Base-by-base conservation (phyloP, 768 basidiomycete genomes). In the Flagelloscypha sp. region DNA sequence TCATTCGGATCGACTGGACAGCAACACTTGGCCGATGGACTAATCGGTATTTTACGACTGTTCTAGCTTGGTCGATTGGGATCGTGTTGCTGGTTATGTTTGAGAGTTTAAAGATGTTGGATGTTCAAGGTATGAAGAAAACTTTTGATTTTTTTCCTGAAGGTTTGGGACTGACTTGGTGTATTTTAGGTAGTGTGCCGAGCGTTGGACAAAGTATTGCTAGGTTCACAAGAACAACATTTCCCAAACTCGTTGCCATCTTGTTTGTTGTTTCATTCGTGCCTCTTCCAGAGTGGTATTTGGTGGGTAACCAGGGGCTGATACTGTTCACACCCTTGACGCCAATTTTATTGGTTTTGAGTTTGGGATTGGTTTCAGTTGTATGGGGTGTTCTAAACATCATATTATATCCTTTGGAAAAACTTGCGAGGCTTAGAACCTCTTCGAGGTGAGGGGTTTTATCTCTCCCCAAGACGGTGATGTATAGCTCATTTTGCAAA, bases 31-130 rank as follows among this genome's bases (percentile, higher is more conserved):
- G 85, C 2, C 68, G 83, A 24, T 69, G 76, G 54, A 76, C 78
- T 1, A 61, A 77, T 12, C 68, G 94, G 16, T 97, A 88, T 58
- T 71, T 81, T 30, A 79, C 75, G 21, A 77, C 79, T 2, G 47
- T 85, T 1, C 62, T 79, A 3, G 70, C 72, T 18, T 95, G 92
- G 83, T 66, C 77, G 2, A 60, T 82, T 2, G 88, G 84, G 4
- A 56, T 87, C n/a, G 72, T 77, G 1, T 63, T 71, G 4, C 45
- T 84, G 11, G 48, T 79, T 1, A 36, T 84, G 15, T 79, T 72
- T 44, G 55, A 66, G 22, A 68, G 66, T 5, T 78, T 72, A 74
- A 53, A 48, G 11, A 33, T 36, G 3, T n/a, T n/a, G n/a, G n/a
- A n/a, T n/a, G n/a, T n/a, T n/a, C n/a, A n/a, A n/a, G n/a, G n/a